Base-by-base conservation (phyloP, 2,329 filamentous ascomycete genomes). In the Spiromastix sp. region DNA sequence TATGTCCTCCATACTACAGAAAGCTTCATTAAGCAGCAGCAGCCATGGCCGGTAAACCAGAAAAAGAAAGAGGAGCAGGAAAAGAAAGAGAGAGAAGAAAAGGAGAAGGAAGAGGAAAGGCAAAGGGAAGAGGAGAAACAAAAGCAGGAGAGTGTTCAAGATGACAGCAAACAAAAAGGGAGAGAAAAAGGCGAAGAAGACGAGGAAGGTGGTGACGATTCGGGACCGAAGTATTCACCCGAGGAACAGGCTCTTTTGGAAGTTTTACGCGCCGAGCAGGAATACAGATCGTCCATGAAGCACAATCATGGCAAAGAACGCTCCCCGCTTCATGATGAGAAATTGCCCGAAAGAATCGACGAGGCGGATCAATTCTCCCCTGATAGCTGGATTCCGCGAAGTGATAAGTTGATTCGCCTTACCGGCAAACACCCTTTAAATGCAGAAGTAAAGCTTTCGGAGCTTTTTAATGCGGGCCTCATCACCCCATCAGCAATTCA, bases 351-450 rank as follows among this genome's bases (percentile, higher is more conserved):
- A 18, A 11, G 16, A 22, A 63, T 71, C 36, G 63, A 70, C 32
- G 67, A 70, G 43, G 52, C 57, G 2, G 70, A 73, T 40, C 66
- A 71, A 27, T 67, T 67, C 42, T 63, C 61, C 2, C 68, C 68
- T 0, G 68, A 73, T 46, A 72, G 70, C 39, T 72, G 68, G 70
- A 54, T 73, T 2, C 68, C 68, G 3, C 60, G 68, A 6, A 61
- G 57, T 1, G 51, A 54, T 1, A 46, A 66, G 17, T 55, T 73
- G 3, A 65, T 71, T 24, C 63, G 70, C 1, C 44, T 69, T n/a
- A 72, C 68, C 0, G 68, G 68, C 3, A 69, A 70, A 29, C 68
- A 72, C 46, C 68, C 69, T 0, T 42, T 74, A 37, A 73, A 73
- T 37, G 64, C 59, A 2, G 70, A 73, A 45, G 49, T 65, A 0